phyloP scores from a whole-genome alignment of 2,329 filamentous ascomycete species.

The Talaromyces albobiverticillius region DNA sequence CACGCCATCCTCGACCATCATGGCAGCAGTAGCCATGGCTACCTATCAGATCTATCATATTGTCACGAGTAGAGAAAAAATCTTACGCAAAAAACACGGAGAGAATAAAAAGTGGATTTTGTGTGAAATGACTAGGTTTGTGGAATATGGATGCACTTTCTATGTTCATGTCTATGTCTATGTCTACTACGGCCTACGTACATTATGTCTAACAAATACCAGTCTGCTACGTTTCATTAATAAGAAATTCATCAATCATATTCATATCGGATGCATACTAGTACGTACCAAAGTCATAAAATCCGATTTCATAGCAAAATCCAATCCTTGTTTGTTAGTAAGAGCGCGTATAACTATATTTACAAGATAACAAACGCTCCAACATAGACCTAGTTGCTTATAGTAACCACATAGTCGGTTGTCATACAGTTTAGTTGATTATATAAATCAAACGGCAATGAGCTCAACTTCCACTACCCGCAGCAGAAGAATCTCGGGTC shows the following conservation, averaged over 20 bases:
- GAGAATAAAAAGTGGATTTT: too few relatives aligned
- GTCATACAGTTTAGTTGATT: too few relatives aligned
- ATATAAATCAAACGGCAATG: neutral
- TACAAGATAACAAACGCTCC: neutral
- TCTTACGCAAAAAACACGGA: too few relatives aligned
- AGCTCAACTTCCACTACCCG: slow-evolving; percentile 21
- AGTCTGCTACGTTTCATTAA: too few relatives aligned
- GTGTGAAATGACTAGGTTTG: too few relatives aligned
- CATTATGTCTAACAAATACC: too few relatives aligned
- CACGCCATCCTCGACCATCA: neutral
- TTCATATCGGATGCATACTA: neutral
- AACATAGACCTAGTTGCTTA: neutral
- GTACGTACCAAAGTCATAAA: neutral
- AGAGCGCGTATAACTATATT: neutral
- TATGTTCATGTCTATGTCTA: too few relatives aligned
- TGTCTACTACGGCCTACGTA: too few relatives aligned
- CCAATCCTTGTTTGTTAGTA: neutral
- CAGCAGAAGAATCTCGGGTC: slow-evolving; percentile 22
- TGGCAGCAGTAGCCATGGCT: neutral
- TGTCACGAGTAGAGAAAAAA: too few relatives aligned
- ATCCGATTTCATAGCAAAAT: neutral
- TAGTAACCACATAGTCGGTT: neutral
- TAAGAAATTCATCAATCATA: neutral
- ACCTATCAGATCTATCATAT: too few relatives aligned
- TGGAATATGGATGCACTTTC: too few relatives aligned